phyloP scores from a whole-genome alignment of 176 grass and related monocot genomes.

The Secale cereale region DNA sequence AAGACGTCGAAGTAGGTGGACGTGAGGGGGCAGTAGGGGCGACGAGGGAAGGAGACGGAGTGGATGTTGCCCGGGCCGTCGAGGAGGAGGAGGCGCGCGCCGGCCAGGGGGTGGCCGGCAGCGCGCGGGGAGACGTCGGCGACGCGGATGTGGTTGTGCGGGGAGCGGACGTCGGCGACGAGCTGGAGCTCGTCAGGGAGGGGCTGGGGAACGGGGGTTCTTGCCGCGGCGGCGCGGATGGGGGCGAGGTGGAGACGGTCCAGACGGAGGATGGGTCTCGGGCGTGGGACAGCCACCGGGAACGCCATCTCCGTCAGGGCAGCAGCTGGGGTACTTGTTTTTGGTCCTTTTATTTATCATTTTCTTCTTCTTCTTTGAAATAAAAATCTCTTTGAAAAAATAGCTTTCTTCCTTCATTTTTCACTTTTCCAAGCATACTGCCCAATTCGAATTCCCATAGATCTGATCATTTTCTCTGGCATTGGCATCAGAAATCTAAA shows the following conservation, averaged over 20 bases:
- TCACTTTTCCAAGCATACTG: too few relatives aligned
- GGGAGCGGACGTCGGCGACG: slow-evolving; percentile 57
- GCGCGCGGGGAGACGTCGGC: slow-evolving; percentile 66
- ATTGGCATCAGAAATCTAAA: too few relatives aligned
- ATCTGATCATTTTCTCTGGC: too few relatives aligned
- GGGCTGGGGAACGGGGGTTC: neutral
- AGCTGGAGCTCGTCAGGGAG: slow-evolving; percentile 52
- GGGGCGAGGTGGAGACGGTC: neutral
- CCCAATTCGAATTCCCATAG: too few relatives aligned
- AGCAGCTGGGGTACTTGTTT: neutral
- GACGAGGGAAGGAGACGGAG: slow-evolving; percentile 55
- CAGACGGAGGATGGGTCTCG: neutral
- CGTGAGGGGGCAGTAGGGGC: slow-evolving; percentile 37
- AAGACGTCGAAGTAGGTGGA: slow-evolving; percentile 74
- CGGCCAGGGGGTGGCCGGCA: slow-evolving; percentile 61
- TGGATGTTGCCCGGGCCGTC: slow-evolving; percentile 85
- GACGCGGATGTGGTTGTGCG: slow-evolving; percentile 73
- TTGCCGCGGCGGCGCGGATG: neutral
- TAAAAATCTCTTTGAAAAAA: too few relatives aligned
- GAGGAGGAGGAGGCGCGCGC: slow-evolving; percentile 86
- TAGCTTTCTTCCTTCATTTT: too few relatives aligned
- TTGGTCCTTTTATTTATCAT: neutral
- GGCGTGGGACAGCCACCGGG: neutral
- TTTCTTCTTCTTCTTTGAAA: too few relatives aligned
- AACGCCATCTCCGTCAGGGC: neutral